These are phyloP conservation scores for Colletotrichum higginsianum DNA, from an alignment of 2,329 filamentous ascomycete species.

Conservation along the genomic window DNA sequence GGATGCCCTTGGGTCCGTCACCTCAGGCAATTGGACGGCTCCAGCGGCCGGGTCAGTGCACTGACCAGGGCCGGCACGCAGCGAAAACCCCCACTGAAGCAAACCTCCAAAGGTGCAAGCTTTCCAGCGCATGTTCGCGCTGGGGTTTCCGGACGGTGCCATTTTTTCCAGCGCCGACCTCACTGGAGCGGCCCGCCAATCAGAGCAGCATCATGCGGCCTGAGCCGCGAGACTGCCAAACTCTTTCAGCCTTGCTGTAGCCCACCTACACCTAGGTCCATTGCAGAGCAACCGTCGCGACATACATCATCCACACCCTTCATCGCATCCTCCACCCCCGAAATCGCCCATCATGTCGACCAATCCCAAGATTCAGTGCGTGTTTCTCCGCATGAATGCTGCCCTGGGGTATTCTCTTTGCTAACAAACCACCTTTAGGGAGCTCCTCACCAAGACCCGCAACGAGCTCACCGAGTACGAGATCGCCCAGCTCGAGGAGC, in stretches of 20 bases:
- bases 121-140: conserved; percentile 14
- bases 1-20: conserved; percentile 42
- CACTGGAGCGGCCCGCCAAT: conserved; percentile 33
- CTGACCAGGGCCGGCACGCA: conserved; percentile 1
- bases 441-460: conserved; percentile 90
- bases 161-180: conserved; percentile 38
- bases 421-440: conserved; percentile 68
- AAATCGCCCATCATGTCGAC: conserved; percentile 49
- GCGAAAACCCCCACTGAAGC: conserved; percentile 17
- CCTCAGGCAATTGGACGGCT: conserved; percentile 31
- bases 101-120: conserved; percentile 16
- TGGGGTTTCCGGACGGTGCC: conserved; percentile 9
- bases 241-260: conserved; percentile 53
- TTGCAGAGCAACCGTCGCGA: conserved; percentile 31
- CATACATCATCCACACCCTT: conserved; percentile 41
- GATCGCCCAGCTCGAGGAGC: conserved; percentile 78
- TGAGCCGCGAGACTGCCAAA: conserved; percentile 39
- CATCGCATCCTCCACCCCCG: conserved; percentile 40
- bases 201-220: conserved; percentile 16
- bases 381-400: conserved; percentile 39
- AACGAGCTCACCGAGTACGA: conserved; percentile 95
- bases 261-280: conserved; percentile 2
- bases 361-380: conserved; percentile 81
- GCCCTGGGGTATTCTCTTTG: conserved; percentile 5
- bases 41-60: conserved; percentile 20